These are phyloP conservation scores for Apiotrichum domesticum DNA, from an alignment of 1,284 basidiomycete genomes.

Conservation along the genomic window DNA sequence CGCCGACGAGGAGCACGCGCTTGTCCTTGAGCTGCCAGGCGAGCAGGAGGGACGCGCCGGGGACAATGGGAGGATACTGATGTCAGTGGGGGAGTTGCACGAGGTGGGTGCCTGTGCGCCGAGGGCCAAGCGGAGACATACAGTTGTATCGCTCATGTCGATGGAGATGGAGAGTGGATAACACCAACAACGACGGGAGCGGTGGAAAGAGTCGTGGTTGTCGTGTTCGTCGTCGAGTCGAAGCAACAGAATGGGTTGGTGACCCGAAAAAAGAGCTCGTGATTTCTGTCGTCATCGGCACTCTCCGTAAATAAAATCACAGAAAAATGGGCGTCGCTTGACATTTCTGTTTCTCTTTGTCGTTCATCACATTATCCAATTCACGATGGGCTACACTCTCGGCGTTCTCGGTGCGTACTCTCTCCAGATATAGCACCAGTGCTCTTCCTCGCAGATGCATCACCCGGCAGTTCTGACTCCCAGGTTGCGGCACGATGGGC, in stretches of 20 bases:
- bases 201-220: no score
- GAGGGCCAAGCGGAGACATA: no score
- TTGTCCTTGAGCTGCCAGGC: constrained; percentile 52
- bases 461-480: not conserved
- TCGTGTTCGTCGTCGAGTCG: no score
- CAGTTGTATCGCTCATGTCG: no score
- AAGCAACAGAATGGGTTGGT: no score
- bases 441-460: no score
- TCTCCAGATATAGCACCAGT: not conserved
- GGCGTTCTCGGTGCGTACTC: constrained; percentile 47
- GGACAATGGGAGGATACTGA: constrained; percentile 29
- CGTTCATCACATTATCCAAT: not conserved
- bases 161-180: no score
- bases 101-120: no score
- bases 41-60: constrained; percentile 48
- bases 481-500: constrained; percentile 99
- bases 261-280: not conserved
- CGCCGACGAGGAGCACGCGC: constrained; percentile 53
- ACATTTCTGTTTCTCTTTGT: not conserved
- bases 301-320: not conserved
- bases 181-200: no score
- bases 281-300: not conserved
- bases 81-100: not conserved
- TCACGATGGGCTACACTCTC: constrained; percentile 50
- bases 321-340: not conserved